Percentiles rank a stretch among this genome's conserved stretches.
Conservation (phyloP, 345 rosid species). For the Aurinia saxatilis region DNA sequence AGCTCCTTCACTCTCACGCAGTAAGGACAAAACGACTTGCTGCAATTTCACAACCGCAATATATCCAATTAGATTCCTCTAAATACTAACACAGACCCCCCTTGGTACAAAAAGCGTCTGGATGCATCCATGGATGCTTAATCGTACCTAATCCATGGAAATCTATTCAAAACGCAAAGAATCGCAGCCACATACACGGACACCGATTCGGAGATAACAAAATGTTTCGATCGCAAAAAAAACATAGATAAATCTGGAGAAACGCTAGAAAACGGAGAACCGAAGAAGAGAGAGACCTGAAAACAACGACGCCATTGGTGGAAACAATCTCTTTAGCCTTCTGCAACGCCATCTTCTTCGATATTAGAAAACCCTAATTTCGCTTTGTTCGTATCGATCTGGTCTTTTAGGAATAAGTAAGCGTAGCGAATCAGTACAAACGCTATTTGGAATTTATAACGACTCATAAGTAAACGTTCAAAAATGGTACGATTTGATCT, state of each 20-base stretch:
- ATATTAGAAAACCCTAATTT: conserved; percentile 3
- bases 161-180: too few species aligned
- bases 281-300: conserved; percentile 34
- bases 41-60: conserved; percentile 28
- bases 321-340: conserved; percentile 60
- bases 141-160: background rate
- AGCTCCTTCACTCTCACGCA: conserved; percentile 62
- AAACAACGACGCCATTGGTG: conserved; percentile 58
- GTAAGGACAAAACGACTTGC: conserved; percentile 65
- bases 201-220: background rate
- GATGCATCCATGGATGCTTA: conserved; percentile 4
- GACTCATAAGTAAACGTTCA: background rate
- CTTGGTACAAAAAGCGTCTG: conserved; percentile 11
- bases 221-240: background rate
- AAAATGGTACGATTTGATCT: too few species aligned
- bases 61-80: background rate
- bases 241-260: background rate
- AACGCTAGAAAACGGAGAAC: too few species aligned
- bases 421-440: background rate
- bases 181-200: background rate
- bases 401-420: background rate
- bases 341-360: conserved; percentile 39
- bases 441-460: background rate
- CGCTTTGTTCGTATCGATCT: background rate
- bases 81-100: background rate